A percentile compares a stretch with the other conserved stretches of the same genome.
phyloP scores from a whole-genome alignment of 371 early-diverging fungal genomes.

The Coemansia sp. region DNA sequence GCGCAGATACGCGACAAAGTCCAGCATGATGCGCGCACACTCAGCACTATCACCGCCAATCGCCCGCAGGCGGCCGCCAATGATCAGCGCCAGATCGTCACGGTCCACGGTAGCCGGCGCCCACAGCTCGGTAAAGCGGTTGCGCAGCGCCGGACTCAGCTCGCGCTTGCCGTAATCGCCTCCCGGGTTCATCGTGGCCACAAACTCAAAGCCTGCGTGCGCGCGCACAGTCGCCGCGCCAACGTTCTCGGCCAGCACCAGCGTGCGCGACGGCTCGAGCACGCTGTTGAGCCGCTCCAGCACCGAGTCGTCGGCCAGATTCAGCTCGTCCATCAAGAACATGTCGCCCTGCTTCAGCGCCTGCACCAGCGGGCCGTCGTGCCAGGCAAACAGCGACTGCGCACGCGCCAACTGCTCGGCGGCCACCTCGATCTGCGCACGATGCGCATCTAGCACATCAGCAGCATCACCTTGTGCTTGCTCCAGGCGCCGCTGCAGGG shows the following conservation, averaged over 20 bases:
- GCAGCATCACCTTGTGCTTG: constrained; percentile 1
- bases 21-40: constrained; percentile 55
- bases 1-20: constrained; percentile 54
- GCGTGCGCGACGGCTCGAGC: constrained; percentile 86
- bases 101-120: constrained; percentile 82
- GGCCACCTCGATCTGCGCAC: not conserved
- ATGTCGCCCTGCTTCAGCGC: constrained; percentile 93
- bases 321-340: constrained; percentile 99
- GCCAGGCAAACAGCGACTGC: constrained; percentile 86
- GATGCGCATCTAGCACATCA: not conserved
- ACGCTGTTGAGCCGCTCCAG: constrained; percentile 99
- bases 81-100: constrained; percentile 75
- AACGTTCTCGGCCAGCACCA: constrained; percentile 92
- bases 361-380: constrained; percentile 93
- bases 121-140: constrained; percentile 99
- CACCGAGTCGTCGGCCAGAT: constrained; percentile 99
- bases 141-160: constrained; percentile 98
- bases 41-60: constrained; percentile 29
- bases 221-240: constrained; percentile 27
- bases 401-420: constrained; percentile 23
- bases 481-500: constrained; percentile 20
- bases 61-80: constrained; percentile 63
- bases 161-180: constrained; percentile 99
- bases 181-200: constrained; percentile 99
- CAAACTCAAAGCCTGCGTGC: constrained; percentile 79